Evolutionary conservation across 1,284 basidiomycete genomes (phyloP), one percentile per base, ranked within the genome.

Genomic region (Cutaneotrichosporon spelunceum): DNA sequence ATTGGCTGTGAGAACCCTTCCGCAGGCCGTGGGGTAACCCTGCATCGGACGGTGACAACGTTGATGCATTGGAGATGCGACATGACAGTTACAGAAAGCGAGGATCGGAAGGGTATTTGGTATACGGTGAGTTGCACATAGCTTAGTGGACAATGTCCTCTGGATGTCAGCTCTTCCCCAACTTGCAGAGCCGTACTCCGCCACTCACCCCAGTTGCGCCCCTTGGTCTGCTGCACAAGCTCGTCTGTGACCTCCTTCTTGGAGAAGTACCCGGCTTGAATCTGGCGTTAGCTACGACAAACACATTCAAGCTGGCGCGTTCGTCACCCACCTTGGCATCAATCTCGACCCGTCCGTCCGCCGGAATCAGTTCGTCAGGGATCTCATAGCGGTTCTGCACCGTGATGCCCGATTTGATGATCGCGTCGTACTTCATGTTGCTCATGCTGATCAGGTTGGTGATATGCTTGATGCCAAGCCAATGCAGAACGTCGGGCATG

Each of bases 401-500:
- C 1, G 86, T 86, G 67, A 97, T 96, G 0, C 93, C 94, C 10
- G 87, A 88, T 65, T 87, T 83, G 55, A 95, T 88, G 58, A 95
- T 93, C 9, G 93, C 91, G 68, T 95, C 86, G 81, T 96, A 93
- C 85, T 96, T 96, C 88, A 90, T 88, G 74, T 74, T 75, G 52
- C 62, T 68, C 94, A 97, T 96, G 26, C 87, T 90, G 57, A 95
- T 87, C 86, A 96, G 87, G 75, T 88, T 88, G 77, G 91, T 87
- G 60, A 96, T 87, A 82, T 91, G 90, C 77, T 78, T 87, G 74
- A 95, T 89, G 0, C 93, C 93, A n/a, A 95, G 79, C 90, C 91
- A 95, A 77, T 93, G 91, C 54, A 98, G 81, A 3, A 96, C 88
- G 75, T 98, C 94, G 3, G 94, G 94, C 93, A 97, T 96, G 63